phyloP scores from a whole-genome alignment of 768 basidiomycete species.

The Boletus speciosus region DNA sequence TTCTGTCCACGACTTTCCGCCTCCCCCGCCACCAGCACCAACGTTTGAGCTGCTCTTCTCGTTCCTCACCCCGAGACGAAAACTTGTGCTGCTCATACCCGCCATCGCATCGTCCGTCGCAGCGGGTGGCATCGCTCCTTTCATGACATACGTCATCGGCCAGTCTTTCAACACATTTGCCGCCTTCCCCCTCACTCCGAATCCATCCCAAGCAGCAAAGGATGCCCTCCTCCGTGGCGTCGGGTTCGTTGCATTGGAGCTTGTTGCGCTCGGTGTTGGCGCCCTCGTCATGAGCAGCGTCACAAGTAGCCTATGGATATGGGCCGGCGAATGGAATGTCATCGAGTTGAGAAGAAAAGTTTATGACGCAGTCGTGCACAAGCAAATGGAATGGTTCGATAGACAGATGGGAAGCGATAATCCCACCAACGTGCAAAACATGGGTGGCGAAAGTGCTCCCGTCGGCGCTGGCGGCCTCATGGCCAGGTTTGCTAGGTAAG shows the following conservation, averaged over 20 bases:
- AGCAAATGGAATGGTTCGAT: constrained; percentile 92
- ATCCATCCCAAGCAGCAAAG: constrained; percentile 42
- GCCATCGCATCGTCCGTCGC: constrained; percentile 58
- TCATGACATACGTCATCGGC: constrained; percentile 83
- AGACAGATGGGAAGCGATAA: constrained; percentile 62
- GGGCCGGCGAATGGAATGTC: constrained; percentile 79
- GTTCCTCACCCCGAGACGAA: constrained; percentile 54
- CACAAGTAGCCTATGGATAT: constrained; percentile 81
- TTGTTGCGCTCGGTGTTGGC: constrained; percentile 62
- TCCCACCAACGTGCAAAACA: constrained; percentile 35
- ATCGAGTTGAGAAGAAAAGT: constrained; percentile 63
- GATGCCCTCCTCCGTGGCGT: constrained; percentile 52
- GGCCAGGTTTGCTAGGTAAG: constrained; percentile 85
- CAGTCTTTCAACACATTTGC: constrained; percentile 73
- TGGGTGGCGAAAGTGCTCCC: constrained; percentile 42
- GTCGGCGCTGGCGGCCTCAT: constrained; percentile 87
- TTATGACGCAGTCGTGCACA: constrained; percentile 60
- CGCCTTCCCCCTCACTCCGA: constrained; percentile 43
- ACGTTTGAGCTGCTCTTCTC: constrained; percentile 66
- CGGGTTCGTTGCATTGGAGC: constrained; percentile 59
- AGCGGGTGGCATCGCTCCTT: constrained; percentile 72
- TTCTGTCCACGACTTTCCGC: constrained; percentile 17
- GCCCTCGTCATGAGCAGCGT: constrained; percentile 70
- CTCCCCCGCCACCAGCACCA: constrained; percentile 38
- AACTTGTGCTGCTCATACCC: constrained; percentile 57